phyloP scores from a whole-genome alignment of 1,284 basidiomycete species.

The Ganoderma lucidum region DNA sequence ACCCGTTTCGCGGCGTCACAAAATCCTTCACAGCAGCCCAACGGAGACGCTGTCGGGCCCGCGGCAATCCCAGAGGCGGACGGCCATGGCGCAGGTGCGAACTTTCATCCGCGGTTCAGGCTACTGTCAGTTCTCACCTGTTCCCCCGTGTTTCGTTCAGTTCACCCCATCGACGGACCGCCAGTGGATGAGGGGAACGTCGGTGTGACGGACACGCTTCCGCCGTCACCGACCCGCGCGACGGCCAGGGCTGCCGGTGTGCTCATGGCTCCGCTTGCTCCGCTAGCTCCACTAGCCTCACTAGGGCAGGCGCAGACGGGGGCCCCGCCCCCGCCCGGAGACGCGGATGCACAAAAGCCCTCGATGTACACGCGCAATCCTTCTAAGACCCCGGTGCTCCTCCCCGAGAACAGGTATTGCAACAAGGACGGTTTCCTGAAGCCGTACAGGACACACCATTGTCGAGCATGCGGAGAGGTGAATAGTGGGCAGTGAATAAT shows the following conservation, averaged over 20 bases:
- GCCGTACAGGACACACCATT: slow-evolving; percentile 80
- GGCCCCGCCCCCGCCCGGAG: slow-evolving; percentile 12
- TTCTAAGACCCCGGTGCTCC: slow-evolving; percentile 55
- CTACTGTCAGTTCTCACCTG: not conserved
- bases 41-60: not conserved
- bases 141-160: slow-evolving; percentile 1
- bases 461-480: slow-evolving; percentile 74
- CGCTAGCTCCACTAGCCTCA: too few relatives aligned
- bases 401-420: slow-evolving; percentile 68
- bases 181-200: slow-evolving; percentile 30
- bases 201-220: slow-evolving; percentile 38
- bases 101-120: not conserved
- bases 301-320: slow-evolving; percentile 16
- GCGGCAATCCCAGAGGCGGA: not conserved
- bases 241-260: slow-evolving; percentile 17
- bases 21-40: not conserved
- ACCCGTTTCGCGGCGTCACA: slow-evolving; percentile 31
- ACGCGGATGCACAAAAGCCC: slow-evolving; percentile 25
- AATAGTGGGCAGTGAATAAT: slow-evolving; percentile 34
- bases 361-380: slow-evolving; percentile 50
- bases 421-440: slow-evolving; percentile 64
- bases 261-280: not conserved
- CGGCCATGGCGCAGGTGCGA: not conserved
- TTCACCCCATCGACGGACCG: not conserved
- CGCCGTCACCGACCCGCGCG: slow-evolving; percentile 33